Conservation (phyloP, 2,329 filamentous ascomycete species). For the Aureobasidium uvarum region DNA sequence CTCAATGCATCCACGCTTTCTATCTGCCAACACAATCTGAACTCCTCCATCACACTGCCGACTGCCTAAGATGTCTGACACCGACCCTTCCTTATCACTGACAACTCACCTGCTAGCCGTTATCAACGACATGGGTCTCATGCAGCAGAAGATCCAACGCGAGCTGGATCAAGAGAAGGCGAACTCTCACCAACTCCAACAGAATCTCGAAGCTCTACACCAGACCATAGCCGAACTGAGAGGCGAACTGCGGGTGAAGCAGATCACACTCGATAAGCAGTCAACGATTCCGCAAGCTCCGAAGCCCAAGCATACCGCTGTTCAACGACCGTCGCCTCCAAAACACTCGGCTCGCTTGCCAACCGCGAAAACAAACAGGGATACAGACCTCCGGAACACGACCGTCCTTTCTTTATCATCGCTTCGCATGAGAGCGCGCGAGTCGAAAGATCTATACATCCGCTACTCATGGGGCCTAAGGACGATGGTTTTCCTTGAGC, state of each 20-base stretch:
- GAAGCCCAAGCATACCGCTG: no score
- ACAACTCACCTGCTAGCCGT: not conserved
- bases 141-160: not conserved
- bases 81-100: not conserved
- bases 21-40: not conserved
- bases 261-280: not conserved
- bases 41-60: not conserved
- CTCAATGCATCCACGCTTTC: not conserved
- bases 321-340: no score
- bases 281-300: no score
- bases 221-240: not conserved
- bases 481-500: not conserved
- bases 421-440: not conserved
- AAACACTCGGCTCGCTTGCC: no score
- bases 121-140: not conserved
- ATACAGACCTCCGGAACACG: not conserved
- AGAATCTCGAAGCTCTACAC: not conserved
- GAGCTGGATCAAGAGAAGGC: not conserved
- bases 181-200: not conserved
- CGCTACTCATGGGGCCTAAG: not conserved
- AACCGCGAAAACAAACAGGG: not conserved
- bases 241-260: not conserved
- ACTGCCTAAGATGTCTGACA: not conserved
- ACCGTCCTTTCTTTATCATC: not conserved
- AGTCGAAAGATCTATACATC: not conserved